A percentile compares a stretch with the other conserved stretches of the same genome.
phyloP scores from a whole-genome alignment of 192 early-diverging fungal genomes.

The Geosiphon pyriformis region DNA sequence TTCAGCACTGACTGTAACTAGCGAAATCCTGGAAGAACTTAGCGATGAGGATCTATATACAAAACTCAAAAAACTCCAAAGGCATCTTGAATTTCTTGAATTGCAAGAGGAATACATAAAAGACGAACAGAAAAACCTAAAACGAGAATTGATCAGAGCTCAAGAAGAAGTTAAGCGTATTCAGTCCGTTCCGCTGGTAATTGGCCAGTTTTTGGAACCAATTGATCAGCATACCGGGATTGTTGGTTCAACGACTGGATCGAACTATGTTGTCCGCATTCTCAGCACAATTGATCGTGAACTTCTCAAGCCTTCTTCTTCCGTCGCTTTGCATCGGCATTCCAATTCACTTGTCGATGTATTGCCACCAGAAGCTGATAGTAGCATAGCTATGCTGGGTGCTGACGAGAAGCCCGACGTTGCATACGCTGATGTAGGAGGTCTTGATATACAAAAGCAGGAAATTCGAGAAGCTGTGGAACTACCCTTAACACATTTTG shows the following conservation, averaged over 20 bases:
- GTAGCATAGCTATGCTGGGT: slow-evolving; percentile 82
- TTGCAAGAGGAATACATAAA: slow-evolving; percentile 99
- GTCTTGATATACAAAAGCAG: slow-evolving; percentile 88
- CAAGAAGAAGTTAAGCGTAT: slow-evolving; percentile 99
- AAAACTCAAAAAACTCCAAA: slow-evolving; percentile 89
- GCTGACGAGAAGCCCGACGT: slow-evolving; percentile 79
- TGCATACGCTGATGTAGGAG: slow-evolving; percentile 75
- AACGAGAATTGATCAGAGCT: slow-evolving; percentile 88
- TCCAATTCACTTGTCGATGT: slow-evolving; percentile 97
- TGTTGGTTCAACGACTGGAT: slow-evolving; percentile 87
- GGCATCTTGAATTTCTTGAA: slow-evolving; percentile 91
- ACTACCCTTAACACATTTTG: slow-evolving; percentile 95
- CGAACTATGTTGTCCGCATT: slow-evolving; percentile 89
- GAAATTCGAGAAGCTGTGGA: slow-evolving; percentile 96
- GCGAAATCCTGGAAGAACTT: slow-evolving; percentile 51
- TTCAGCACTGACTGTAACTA: not conserved
- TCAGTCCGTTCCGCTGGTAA: slow-evolving; percentile 93
- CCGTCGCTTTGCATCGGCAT: slow-evolving; percentile 93
- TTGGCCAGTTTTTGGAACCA: slow-evolving; percentile 98
- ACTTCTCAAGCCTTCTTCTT: slow-evolving; percentile 88
- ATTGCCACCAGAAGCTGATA: slow-evolving; percentile 92
- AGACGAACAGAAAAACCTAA: slow-evolving; percentile 96
- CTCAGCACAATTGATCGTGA: slow-evolving; percentile 96
- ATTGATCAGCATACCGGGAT: slow-evolving; percentile 97
- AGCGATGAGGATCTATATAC: slow-evolving; percentile 86